Base-by-base conservation (phyloP, 768 basidiomycete genomes). In the Sistotremastrum suecicum region DNA sequence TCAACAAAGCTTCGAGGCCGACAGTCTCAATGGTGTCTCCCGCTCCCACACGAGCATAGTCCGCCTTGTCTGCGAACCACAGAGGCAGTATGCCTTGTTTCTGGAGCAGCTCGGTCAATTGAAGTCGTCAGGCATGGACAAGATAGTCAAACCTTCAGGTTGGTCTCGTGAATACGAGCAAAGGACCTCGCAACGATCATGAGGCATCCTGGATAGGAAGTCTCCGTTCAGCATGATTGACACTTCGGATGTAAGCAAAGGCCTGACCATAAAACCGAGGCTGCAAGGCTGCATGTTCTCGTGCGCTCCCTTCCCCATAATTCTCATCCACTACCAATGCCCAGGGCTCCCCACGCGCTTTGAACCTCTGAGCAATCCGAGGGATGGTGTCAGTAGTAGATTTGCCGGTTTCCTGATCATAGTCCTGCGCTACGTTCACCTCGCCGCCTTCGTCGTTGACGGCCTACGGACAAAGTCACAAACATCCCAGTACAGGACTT, bases 91-190 rank as follows among this genome's bases (percentile, higher is more conserved):
- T 69, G 34, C 95, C 95, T 76, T 99, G 95, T 76, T 99, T 99
- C 87, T 92, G 59, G 28, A 57, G 39, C 31, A 20, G 36, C 37
- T 54, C 31, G 49, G 49, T 48, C 38, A 51, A 39, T 39, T 28
- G 33, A 11, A 35, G 10, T 28, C 37, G 30, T 8, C 7, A 39
- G 28, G 46, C 10, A 38, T 4, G 34, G 8, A 31, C 32, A 5
- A 7, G 37, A 7, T 38, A 4, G 5, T 45, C 70, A 36, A 50
- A 84, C 89, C 70, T 95, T 95, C 48, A 97, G 65, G 62, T 97
- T 97, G 5, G 92, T 94, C 67, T 98, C 95, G 59, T 99, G 95
- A 43, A 99, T 99, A 43, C 95, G 83, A 52, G 95, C 95, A 56
- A 99, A 97, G 2, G 91, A 97, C 20, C 90, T 71, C 0, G 90